Base-by-base conservation (phyloP, 768 basidiomycete species). In the Mycena rebaudengoi region DNA sequence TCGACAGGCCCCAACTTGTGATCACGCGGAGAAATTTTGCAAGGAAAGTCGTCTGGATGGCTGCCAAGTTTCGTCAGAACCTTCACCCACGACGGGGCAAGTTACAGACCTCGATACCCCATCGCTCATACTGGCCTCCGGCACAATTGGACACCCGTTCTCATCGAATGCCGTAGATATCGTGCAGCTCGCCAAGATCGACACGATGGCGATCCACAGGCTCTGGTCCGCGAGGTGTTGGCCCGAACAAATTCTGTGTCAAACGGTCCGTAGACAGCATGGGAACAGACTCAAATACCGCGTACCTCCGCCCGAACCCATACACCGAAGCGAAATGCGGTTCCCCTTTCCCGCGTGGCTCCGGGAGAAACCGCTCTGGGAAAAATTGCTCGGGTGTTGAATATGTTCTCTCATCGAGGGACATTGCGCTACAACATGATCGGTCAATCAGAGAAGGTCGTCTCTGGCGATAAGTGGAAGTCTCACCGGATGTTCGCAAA, bases 341-440 rank as follows among this genome's bases (percentile, higher is more conserved):
- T 44, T 74, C 71, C 7, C 52, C 54, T 40, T 26, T 35, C 28
- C 69, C 68, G 14, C 35, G 26, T 60, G 59, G 67, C 20, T 62
- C 39, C 14, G 62, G 64, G 7, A 76, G 63, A 55, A 62, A 75
- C 16, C 75, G 70, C n/a, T 71, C 65, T 20, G 75, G 75, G 21
- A 66, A 60, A 59, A 76, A 76, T 12, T 28, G 13, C 21, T 52
- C 44, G 25, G 75, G 74, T 21, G 73, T 53, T 10, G 64, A 43
- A 41, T 74, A 75, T 2, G 62, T 45, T 3, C 52, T 50, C 23
- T 71, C 69, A 35, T 76, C 65, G 12, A 64, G 67, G 28, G 65
- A 56, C 65, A 76, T 75, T 13, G 66, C 71, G 51, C 75, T 33
- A 21, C 41, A 16, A 20, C 26, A 18, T 16, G 23, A 43, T 43